phyloP scores from a whole-genome alignment of 1,284 basidiomycete species.

The Stygiomarasmius scandens region DNA sequence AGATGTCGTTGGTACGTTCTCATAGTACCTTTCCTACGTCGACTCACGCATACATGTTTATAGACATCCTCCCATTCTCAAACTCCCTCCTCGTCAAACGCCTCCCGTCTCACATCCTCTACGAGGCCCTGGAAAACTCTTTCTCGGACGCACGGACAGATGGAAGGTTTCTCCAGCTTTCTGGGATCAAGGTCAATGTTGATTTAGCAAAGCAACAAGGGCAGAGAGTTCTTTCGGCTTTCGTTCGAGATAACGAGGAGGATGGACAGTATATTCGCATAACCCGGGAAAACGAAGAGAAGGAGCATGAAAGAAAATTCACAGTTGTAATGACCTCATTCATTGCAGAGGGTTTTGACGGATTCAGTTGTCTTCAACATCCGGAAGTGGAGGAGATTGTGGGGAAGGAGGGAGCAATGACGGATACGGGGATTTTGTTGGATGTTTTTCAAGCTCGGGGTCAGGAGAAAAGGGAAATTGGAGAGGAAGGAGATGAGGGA shows the following conservation, averaged over 20 bases:
- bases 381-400: constrained; percentile 5
- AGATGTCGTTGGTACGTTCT: constrained; percentile 8
- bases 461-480: not conserved
- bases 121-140: constrained; percentile 16
- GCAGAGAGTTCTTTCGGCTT: constrained; percentile 5
- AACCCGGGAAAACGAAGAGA: too few relatives aligned
- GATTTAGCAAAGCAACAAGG: constrained; percentile 14
- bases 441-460: constrained; percentile 14
- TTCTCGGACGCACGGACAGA: constrained; percentile 19
- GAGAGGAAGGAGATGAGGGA: too few relatives aligned
- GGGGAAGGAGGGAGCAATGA: constrained; percentile 15
- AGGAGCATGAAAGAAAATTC: too few relatives aligned
- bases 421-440: constrained; percentile 20
- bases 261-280: too few relatives aligned
- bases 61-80: constrained; percentile 13
- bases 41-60: not conserved
- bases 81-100: constrained; percentile 9
- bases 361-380: not conserved
- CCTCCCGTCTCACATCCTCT: not conserved
- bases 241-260: not conserved
- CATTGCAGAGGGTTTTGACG: constrained; percentile 15
- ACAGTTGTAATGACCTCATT: constrained; percentile 8
- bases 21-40: not conserved
- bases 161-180: constrained; percentile 18
- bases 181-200: constrained; percentile 17